phyloP scores from a whole-genome alignment of 2,329 filamentous ascomycete genomes.

The Diaporthe longicolla region DNA sequence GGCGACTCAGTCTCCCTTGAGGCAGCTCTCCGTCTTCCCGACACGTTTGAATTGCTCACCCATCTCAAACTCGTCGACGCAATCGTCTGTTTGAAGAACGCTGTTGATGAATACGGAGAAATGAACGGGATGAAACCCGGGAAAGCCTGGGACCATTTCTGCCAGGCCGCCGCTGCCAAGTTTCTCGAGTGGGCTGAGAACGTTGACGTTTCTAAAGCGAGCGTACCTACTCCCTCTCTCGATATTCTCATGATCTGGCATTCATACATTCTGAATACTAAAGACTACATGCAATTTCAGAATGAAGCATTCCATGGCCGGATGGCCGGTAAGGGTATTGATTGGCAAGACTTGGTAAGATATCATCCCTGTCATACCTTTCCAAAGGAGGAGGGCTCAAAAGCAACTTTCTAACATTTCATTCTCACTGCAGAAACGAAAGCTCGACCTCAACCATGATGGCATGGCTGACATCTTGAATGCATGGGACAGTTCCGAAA shows the following conservation, averaged over 20 bases:
- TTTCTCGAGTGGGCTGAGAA: slow-evolving; percentile 18
- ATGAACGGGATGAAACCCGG: background rate
- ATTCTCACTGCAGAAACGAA: background rate
- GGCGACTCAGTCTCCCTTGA: background rate
- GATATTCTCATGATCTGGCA: slow-evolving; percentile 30
- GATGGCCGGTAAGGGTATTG: slow-evolving; percentile 13
- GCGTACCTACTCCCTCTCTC: background rate
- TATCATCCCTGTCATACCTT: accelerated
- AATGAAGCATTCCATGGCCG: background rate
- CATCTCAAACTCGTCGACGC: slow-evolving; percentile 17
- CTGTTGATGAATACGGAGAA: background rate
- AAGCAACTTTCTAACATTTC: background rate
- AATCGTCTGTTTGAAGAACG: background rate
- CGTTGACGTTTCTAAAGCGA: slow-evolving; percentile 15
- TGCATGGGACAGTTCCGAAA: background rate
- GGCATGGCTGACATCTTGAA: background rate
- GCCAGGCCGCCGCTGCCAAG: slow-evolving; percentile 1
- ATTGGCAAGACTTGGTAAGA: slow-evolving; percentile 25
- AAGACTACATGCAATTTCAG: background rate
- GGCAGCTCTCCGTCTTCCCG: background rate
- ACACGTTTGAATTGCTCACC: background rate
- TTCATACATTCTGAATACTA: slow-evolving; percentile 30
- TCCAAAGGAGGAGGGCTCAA: background rate
- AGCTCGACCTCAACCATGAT: background rate
- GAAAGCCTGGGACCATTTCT: slow-evolving; percentile 2